These are phyloP conservation scores for Bisporella sp. DNA, from an alignment of 2,329 filamentous ascomycete genomes.

Conservation along the genomic window DNA sequence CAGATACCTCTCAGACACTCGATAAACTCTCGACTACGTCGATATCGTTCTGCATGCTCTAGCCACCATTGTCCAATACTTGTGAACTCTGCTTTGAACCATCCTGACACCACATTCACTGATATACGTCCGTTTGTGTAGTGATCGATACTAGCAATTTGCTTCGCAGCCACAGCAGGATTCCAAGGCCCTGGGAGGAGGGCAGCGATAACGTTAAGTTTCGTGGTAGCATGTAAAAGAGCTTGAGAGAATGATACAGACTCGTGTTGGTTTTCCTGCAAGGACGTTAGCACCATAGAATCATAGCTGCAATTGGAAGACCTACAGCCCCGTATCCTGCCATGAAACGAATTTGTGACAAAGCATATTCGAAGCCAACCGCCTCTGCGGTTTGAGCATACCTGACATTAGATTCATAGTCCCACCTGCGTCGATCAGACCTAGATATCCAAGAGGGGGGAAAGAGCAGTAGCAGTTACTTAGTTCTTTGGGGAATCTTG, in stretches of 20 bases:
- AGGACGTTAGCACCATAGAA: too few species aligned
- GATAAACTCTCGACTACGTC: constrained; percentile 44
- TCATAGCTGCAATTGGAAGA: background rate
- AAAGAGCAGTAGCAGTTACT: constrained; percentile 3
- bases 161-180: constrained; percentile 44
- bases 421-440: constrained; percentile 30
- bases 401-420: constrained; percentile 38
- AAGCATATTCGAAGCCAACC: constrained; percentile 43
- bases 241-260: constrained; percentile 45
- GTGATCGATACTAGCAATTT: constrained; percentile 45
- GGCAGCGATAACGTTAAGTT: constrained; percentile 43
- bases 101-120: constrained; percentile 46
- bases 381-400: constrained; percentile 43
- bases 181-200: constrained; percentile 44
- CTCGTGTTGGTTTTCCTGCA: constrained; percentile 39
- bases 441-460: background rate
- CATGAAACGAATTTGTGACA: constrained; percentile 46
- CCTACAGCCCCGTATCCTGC: constrained; percentile 38
- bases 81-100: constrained; percentile 47
- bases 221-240: constrained; percentile 38
- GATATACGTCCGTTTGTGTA: constrained; percentile 44
- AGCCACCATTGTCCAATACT: constrained; percentile 48
- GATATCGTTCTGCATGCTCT: constrained; percentile 44
- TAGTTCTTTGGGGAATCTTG: constrained; percentile 42
- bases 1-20: constrained; percentile 43